These are phyloP conservation scores for Paxillus involutus DNA, from an alignment of 768 basidiomycete genomes.

Conservation along the genomic window DNA sequence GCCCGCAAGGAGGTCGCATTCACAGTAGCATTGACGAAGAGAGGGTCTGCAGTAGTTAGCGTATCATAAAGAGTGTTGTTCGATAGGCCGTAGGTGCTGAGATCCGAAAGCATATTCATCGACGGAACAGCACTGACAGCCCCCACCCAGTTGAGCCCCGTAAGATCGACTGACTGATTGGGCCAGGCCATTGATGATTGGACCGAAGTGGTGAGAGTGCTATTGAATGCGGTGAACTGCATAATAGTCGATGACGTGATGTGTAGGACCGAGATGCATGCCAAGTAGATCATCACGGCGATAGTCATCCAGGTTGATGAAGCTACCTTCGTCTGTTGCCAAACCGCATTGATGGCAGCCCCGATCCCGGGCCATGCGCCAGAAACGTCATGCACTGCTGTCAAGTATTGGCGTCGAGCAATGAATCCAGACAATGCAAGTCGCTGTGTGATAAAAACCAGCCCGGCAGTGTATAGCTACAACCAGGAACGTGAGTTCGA, in stretches of 20 bases:
- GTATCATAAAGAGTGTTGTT: constrained; percentile 15
- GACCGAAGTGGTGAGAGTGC: neutral
- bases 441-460: constrained; percentile 22
- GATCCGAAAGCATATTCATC: neutral
- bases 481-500: neutral
- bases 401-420: constrained; percentile 8
- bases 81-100: constrained; percentile 5
- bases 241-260: constrained; percentile 21
- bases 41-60: neutral
- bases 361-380: constrained; percentile 24
- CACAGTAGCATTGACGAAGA: constrained; percentile 1
- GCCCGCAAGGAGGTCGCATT: constrained; percentile 12
- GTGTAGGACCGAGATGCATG: constrained; percentile 17
- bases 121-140: neutral
- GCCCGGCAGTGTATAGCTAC: constrained; percentile 15
- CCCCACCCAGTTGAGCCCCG: neutral
- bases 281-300: constrained; percentile 16
- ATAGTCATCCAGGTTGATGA: constrained; percentile 13
- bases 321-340: constrained; percentile 10
- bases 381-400: constrained; percentile 17
- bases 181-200: constrained; percentile 8
- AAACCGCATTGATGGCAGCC: constrained; percentile 11
- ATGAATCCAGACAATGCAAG: constrained; percentile 7
- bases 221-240: constrained; percentile 14
- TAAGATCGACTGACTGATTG: neutral